Evolutionary conservation across 257 asterid genomes (phyloP).

Genomic region (Nicotiana attenuata): DNA sequence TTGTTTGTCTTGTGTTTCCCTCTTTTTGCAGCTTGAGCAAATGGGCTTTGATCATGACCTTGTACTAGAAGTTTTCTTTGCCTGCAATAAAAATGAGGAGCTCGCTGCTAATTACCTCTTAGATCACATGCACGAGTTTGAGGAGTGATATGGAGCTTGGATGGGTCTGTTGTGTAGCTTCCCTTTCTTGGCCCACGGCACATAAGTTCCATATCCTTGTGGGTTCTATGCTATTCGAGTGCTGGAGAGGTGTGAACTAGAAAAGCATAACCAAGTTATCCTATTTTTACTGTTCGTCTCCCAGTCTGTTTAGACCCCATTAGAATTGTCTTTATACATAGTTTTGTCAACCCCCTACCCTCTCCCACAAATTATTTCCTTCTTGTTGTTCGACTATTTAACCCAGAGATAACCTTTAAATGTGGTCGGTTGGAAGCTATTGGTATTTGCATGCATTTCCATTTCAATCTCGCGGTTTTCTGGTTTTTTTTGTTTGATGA

Average conservation of each 20-base stretch:
- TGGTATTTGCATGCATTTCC: conserved; percentile 3
- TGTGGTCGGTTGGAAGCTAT: background rate
- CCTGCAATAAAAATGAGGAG: conserved; percentile 93
- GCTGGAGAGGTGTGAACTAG: conserved; percentile 1
- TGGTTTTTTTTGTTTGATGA: background rate
- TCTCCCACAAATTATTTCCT: too few species aligned
- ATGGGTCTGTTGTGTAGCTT: background rate
- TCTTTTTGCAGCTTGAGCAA: conserved; percentile 62
- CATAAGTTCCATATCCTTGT: background rate
- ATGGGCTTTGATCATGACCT: conserved; percentile 81
- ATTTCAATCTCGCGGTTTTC: background rate
- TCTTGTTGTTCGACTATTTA: background rate
- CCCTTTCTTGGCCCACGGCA: background rate
- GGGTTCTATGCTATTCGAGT: conserved; percentile 4
- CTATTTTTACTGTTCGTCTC: background rate
- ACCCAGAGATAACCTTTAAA: background rate
- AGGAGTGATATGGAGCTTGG: conserved; percentile 35
- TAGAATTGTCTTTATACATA: background rate
- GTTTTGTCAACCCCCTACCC: background rate
- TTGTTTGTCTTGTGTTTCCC: background rate
- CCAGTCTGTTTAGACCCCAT: background rate
- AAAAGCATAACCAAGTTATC: conserved; percentile 12
- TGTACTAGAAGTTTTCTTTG: conserved; percentile 70
- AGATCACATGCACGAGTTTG: conserved; percentile 80
- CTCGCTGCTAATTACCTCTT: conserved; percentile 91